Evolutionary conservation across 140 eudicot species (phyloP), one percentile per base, ranked within the genome.

Genomic region (Oenanthe javanica): DNA sequence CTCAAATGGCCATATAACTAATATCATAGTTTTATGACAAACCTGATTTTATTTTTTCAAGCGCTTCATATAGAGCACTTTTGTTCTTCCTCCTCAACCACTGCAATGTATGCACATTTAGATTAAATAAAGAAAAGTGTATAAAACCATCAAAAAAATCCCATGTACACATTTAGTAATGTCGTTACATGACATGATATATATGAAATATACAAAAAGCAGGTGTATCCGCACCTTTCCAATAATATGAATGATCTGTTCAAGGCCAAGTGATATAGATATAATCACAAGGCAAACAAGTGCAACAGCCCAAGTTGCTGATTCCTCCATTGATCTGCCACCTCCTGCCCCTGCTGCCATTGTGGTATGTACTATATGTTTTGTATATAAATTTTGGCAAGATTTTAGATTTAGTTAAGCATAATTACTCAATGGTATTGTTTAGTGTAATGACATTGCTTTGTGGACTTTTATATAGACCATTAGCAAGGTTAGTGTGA

Each of bases 301-400:
- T 63, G 96, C 92, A 6, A 90, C 91, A 19, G 96, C 96, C 96
- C 96, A 90, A 14, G 96, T 88, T 5, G 96, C 91, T n/a, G 92
- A 88, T 54, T 85, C 86, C 61, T 90, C 92, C 52, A 88, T 78
- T 15, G 96, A 77, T 49, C 85, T 86, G 18, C 86, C 85, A n/a
- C 86, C 85, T 61, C 80, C 84, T 61, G 27, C 84, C 13, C 80
- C 84, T 61, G 27, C 84, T 25, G 82, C 77, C 94, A 90, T 88
- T 57, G 36, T 31, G 36, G 36, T 31, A 31, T 31, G 36, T 31
- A 31, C 36, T 31, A 31, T 31, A 63, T 71, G 1, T 71, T 6
- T 66, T 27, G 36, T 31, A 1, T 27, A 27, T 11, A 27, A 25
- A 1, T 59, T n/a, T n/a, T n/a, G 1, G 67, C 31, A 63, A 63